A percentile compares a stretch with the other conserved stretches of the same genome.
These are phyloP conservation scores for Aphanocladium album DNA, from an alignment of 2,329 filamentous ascomycete genomes.

Conservation along the genomic window DNA sequence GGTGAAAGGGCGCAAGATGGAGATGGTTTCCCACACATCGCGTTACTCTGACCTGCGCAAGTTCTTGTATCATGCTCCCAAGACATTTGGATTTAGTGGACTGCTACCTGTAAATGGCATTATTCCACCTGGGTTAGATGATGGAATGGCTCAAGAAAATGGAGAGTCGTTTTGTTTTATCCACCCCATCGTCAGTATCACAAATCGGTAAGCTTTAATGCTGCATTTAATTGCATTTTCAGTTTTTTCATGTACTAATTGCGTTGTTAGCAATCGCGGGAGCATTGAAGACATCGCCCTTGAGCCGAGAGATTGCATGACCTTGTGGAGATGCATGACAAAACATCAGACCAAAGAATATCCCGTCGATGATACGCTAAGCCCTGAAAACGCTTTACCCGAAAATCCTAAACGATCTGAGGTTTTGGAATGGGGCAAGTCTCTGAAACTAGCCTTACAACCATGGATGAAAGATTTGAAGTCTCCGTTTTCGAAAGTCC, in stretches of 20 bases:
- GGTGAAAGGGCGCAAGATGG: slow-evolving; percentile 56
- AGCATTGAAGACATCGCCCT: slow-evolving; percentile 63
- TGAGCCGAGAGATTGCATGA: slow-evolving; percentile 66
- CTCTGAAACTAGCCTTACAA: slow-evolving; percentile 53
- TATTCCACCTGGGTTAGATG: slow-evolving; percentile 41
- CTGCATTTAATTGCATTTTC: too few species aligned
- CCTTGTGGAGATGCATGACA: slow-evolving; percentile 59
- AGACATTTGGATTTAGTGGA: slow-evolving; percentile 13
- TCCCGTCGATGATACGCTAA: slow-evolving; percentile 43
- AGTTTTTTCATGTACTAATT: too few species aligned
- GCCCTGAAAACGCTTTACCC: slow-evolving; percentile 45
- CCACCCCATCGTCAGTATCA: slow-evolving; percentile 61
- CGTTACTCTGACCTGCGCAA: slow-evolving; percentile 77
- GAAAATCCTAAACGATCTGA: slow-evolving; percentile 58
- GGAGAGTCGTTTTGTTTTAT: slow-evolving; percentile 51
- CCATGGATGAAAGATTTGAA: slow-evolving; percentile 53
- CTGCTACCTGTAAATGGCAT: slow-evolving; percentile 47
- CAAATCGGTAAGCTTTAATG: slow-evolving; percentile 43
- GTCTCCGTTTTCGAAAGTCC: slow-evolving; percentile 38
- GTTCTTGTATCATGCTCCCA: slow-evolving; percentile 57
- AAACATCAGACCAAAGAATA: slow-evolving; percentile 49
- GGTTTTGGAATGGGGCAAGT: slow-evolving; percentile 59
- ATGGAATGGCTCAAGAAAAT: slow-evolving; percentile 30
- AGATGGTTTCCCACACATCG: slow-evolving; percentile 62
- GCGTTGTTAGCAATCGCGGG: slow-evolving; percentile 42